Conservation (phyloP, 163 green algal genomes). For the Smithsoniella earleae region DNA sequence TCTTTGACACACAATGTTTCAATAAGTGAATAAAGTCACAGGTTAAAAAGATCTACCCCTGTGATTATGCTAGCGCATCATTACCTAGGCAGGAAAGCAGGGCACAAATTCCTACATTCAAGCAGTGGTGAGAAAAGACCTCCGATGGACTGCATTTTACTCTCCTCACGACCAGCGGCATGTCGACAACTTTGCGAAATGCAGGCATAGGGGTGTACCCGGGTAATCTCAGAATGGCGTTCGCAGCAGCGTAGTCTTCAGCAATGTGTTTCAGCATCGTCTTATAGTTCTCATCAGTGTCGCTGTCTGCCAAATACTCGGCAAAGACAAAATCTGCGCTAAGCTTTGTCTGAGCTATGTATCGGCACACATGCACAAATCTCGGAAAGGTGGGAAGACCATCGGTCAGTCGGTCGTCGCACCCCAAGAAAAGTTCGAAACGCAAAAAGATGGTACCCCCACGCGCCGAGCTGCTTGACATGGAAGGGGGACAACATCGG, state of each 20-base stretch:
- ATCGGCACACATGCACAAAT: too few relatives aligned
- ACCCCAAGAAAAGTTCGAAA: conserved; percentile 66
- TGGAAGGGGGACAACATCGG: conserved; percentile 57
- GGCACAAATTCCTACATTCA: too few relatives aligned
- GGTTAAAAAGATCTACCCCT: too few relatives aligned
- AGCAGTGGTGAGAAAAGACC: too few relatives aligned
- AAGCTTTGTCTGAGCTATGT: too few relatives aligned
- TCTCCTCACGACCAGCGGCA: conserved; percentile 56
- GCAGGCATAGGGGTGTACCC: conserved; percentile 57
- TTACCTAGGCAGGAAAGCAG: too few relatives aligned
- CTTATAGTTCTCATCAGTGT: conserved; percentile 20
- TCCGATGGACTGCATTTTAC: conserved; percentile 38
- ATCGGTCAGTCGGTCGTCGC: too few relatives aligned
- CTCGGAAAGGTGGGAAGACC: too few relatives aligned
- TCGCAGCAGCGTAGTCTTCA: conserved; percentile 52
- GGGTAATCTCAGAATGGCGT: conserved; percentile 52
- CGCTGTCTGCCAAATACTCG: conserved; percentile 45
- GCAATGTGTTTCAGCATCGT: conserved; percentile 52
- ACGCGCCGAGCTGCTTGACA: conserved; percentile 44
- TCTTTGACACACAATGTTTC: too few relatives aligned
- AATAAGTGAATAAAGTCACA: too few relatives aligned
- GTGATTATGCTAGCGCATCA: too few relatives aligned
- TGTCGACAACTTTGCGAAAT: conserved; percentile 51
- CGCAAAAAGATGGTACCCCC: conserved; percentile 46
- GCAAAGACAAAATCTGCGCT: conserved; percentile 72